These are phyloP conservation scores for Cymbidium sinense DNA, from an alignment of 106 monocot genomes.

Conservation along the genomic window DNA sequence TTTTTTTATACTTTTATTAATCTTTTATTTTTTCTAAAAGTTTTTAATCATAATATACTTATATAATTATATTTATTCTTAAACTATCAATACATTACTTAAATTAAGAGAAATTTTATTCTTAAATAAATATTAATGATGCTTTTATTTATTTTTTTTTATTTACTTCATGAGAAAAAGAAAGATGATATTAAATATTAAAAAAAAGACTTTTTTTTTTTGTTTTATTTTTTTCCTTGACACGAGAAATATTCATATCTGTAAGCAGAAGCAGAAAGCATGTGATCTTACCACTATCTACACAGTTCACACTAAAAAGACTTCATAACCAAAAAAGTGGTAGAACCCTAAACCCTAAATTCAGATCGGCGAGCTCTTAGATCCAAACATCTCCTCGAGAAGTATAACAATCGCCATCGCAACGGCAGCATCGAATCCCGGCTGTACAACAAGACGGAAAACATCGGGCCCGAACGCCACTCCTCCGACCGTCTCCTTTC, in stretches of 20 bases:
- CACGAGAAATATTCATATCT: not conserved
- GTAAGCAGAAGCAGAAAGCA: no score
- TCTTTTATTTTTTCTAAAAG: no score
- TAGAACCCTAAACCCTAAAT: not conserved
- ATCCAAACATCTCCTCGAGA: conserved; percentile 63
- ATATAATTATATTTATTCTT: no score
- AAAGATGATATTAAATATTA: no score
- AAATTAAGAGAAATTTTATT: no score
- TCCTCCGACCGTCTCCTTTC: conserved; percentile 48
- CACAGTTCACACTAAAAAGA: not conserved
- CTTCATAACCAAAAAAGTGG: not conserved
- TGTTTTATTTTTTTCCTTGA: not conserved
- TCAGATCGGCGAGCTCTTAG: conserved; percentile 14
- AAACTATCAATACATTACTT: no score
- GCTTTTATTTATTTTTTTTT: no score
- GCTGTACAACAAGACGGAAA: conserved; percentile 54
- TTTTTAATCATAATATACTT: no score
- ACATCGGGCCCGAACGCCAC: conserved; percentile 58
- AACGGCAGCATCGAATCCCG: conserved; percentile 34
- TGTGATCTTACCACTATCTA: no score
- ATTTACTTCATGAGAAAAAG: no score
- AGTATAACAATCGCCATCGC: conserved; percentile 78
- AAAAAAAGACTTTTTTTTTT: not conserved
- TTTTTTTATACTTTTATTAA: no score
- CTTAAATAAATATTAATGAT: no score